A percentile compares a stretch with the other conserved stretches of the same genome.
phyloP scores from a whole-genome alignment of 768 basidiomycete species.

The Mycena rosella region DNA sequence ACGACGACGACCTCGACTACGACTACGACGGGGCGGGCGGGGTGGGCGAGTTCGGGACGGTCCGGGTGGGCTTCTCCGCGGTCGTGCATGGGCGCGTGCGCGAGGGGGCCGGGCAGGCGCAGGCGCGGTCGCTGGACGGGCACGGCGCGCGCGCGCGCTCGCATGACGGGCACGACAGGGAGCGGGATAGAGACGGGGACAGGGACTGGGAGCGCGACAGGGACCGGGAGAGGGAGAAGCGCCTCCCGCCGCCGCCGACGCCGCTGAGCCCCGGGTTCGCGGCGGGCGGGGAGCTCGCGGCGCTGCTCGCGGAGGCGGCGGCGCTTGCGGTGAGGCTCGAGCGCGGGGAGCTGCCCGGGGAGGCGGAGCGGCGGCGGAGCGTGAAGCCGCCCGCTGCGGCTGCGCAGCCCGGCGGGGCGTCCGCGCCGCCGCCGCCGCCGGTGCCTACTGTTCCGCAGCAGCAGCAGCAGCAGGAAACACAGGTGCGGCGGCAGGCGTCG shows the following conservation, averaged over 20 bases:
- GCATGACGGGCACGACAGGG: no score
- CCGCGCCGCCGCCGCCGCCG: constrained; percentile 1
- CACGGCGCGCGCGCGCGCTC: background rate
- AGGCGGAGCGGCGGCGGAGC: constrained; percentile 40
- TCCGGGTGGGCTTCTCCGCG: constrained; percentile 57
- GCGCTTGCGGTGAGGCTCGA: constrained; percentile 67
- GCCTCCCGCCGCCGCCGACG: constrained; percentile 48
- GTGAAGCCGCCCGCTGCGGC: constrained; percentile 3
- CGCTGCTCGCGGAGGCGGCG: constrained; percentile 69
- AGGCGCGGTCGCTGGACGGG: background rate
- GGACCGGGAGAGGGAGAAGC: constrained; percentile 39
- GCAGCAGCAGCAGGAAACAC: background rate
- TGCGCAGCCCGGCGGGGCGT: background rate
- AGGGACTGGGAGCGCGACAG: background rate
- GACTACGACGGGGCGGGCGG: constrained; percentile 17
- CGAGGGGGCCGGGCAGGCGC: constrained; percentile 41
- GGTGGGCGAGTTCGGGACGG: constrained; percentile 43
- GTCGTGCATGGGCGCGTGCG: constrained; percentile 70
- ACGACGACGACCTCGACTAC: constrained; percentile 26
- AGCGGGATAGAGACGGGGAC: background rate
- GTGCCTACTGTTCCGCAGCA: background rate
- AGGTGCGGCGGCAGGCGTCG: constrained; percentile 10
- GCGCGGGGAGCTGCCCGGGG: constrained; percentile 60
- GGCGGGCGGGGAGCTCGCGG: constrained; percentile 63
- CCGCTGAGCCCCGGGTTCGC: constrained; percentile 59